Evolutionary conservation across 805 yeast species (phyloP).

Genomic region (Zygotorulaspora florentina): DNA sequence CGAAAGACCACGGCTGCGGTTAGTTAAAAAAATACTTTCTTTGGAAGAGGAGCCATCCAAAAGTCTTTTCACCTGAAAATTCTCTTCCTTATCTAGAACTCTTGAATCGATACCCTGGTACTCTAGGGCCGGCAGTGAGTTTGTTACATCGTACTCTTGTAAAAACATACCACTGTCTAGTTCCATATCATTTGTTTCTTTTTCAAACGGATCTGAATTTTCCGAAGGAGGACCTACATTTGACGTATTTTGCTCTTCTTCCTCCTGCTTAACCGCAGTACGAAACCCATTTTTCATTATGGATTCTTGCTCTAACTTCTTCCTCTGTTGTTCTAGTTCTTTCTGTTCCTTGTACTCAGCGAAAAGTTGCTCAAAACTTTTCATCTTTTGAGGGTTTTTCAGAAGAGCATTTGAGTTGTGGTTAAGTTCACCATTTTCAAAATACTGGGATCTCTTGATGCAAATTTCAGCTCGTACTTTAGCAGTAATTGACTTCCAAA

Average conservation of each 20-base stretch:
- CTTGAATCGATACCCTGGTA: constrained; percentile 52
- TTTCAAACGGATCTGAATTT: constrained; percentile 31
- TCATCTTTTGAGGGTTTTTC: constrained; percentile 66
- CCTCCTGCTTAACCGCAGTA: constrained; percentile 34
- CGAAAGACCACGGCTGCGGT: constrained; percentile 54
- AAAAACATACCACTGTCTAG: constrained; percentile 57
- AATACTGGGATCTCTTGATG: constrained; percentile 59
- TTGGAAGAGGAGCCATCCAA: constrained; percentile 36
- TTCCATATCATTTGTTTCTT: constrained; percentile 43
- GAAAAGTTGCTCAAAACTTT: constrained; percentile 40
- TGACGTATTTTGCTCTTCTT: constrained; percentile 18
- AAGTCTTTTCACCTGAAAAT: constrained; percentile 40
- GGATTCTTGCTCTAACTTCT: constrained; percentile 31
- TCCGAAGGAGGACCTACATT: constrained; percentile 8
- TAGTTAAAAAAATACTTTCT: constrained; percentile 37
- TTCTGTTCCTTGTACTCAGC: constrained; percentile 31
- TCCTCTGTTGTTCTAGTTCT: constrained; percentile 26
- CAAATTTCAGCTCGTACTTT: constrained; percentile 75
- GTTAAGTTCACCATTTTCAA: constrained; percentile 56
- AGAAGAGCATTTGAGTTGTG: constrained; percentile 65
- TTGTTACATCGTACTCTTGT: constrained; percentile 78
- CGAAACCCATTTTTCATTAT: constrained; percentile 41
- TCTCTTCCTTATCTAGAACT: constrained; percentile 43
- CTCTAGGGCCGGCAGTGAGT: constrained; percentile 67
- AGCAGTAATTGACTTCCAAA: constrained; percentile 83